Conservation (phyloP, 495 filamentous ascomycete genomes). For the Margaritispora aquatica region DNA sequence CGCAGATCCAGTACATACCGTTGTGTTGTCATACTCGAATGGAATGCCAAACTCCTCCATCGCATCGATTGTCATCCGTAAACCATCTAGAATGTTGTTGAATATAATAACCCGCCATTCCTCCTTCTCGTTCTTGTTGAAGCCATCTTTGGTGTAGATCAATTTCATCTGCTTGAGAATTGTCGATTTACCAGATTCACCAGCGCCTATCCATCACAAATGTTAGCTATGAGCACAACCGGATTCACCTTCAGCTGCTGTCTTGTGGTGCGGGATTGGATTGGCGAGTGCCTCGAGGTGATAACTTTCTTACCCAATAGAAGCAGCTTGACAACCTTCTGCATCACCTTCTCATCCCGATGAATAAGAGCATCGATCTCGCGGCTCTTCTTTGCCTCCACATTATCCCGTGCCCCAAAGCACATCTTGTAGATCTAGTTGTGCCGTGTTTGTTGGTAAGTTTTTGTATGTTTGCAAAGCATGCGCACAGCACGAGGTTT, state of each 20-base stretch:
- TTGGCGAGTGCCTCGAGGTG: slow-evolving; percentile 17
- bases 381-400: slow-evolving; percentile 43
- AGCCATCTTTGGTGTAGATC: slow-evolving; percentile 83
- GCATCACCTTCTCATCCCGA: slow-evolving; percentile 73
- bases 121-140: slow-evolving; percentile 82
- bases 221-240: slow-evolving; percentile 15
- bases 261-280: not conserved
- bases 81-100: slow-evolving; percentile 81
- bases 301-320: slow-evolving; percentile 56
- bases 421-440: slow-evolving; percentile 50
- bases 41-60: slow-evolving; percentile 82
- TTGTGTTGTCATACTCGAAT: slow-evolving; percentile 69
- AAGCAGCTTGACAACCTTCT: slow-evolving; percentile 76
- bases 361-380: slow-evolving; percentile 75
- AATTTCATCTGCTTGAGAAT: slow-evolving; percentile 99
- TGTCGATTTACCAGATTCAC: slow-evolving; percentile 96
- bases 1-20: slow-evolving; percentile 50
- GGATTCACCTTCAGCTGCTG: too few species aligned
- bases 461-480: not conserved
- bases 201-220: slow-evolving; percentile 60
- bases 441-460: slow-evolving; percentile 2
- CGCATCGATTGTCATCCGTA: slow-evolving; percentile 85
- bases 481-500: slow-evolving; percentile 2
- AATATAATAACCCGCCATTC: slow-evolving; percentile 95
- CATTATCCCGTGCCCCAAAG: slow-evolving; percentile 50